Conservation (phyloP, 1,284 basidiomycete species). For the Pascua guehoae region DNA sequence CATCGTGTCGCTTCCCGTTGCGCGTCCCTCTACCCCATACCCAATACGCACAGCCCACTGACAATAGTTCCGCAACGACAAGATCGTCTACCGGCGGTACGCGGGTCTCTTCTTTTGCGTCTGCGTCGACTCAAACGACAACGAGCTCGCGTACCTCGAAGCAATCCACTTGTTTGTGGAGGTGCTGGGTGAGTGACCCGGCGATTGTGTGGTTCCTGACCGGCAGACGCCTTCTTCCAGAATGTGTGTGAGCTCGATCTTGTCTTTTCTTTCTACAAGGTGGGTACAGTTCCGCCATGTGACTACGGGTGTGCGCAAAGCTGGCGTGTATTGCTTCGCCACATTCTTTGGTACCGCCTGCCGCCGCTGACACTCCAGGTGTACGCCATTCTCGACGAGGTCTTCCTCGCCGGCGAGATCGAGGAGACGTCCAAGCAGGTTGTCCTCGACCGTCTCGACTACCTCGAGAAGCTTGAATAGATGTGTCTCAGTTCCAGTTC, state of each 20-base stretch:
- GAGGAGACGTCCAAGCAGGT: constrained; percentile 97
- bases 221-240: constrained; percentile 91
- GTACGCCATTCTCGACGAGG: constrained; percentile 95
- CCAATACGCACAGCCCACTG: background rate
- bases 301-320: background rate
- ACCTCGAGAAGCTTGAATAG: constrained; percentile 73
- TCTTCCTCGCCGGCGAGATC: constrained; percentile 97
- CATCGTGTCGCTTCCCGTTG: too few species aligned
- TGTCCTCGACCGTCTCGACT: constrained; percentile 81
- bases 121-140: constrained; percentile 96
- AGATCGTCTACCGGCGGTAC: constrained; percentile 90
- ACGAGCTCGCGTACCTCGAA: constrained; percentile 94
- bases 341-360: background rate
- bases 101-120: constrained; percentile 97
- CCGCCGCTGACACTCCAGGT: constrained; percentile 56
- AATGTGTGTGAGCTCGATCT: constrained; percentile 96
- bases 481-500: too few species aligned
- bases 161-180: constrained; percentile 98
- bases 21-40: background rate
- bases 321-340: background rate
- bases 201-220: too few species aligned
- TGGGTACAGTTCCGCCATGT: constrained; percentile 32
- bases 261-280: constrained; percentile 99
- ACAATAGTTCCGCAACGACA: constrained; percentile 84
- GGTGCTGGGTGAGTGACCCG: constrained; percentile 71